Base-by-base conservation (phyloP, 1,284 basidiomycete species). In the Ceratobasidium sp. region DNA sequence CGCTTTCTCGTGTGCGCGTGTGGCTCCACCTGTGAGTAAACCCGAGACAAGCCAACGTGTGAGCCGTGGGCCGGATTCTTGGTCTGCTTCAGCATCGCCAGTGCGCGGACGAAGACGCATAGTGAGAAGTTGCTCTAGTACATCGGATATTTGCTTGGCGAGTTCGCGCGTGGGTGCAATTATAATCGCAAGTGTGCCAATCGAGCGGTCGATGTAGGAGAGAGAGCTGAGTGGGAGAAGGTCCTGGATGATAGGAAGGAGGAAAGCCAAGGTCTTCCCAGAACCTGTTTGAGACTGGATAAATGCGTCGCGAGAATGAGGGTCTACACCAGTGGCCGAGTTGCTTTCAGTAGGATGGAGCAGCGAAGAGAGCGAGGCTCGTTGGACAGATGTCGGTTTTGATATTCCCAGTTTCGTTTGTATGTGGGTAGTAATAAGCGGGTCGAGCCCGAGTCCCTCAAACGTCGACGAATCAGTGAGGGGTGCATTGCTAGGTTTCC, bases 281-380 rank as follows among this genome's bases (percentile, higher is more conserved):
- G 97, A 99, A 86, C 96, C 95, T 66, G 98, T 99, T 84, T 99
- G 97, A 75, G 97, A 98, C 74, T 99, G 96, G 79, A 97, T 98
- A 80, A 99, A 98, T 78, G 99, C 90, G 82, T 99, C 97, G 64
- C 97, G 88, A 80, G 83, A 83, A 41, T 24, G 33, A 24, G 80
- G 79, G 15, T 22, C 31, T 17, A 31, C 54, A 17, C 36, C n/a
- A 47, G 41, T 64, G 62, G 24, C 41, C 64, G 83, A 83, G 44
- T 84, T 84, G 59, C 83, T 79, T 0, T 86, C 82, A 2, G 83
- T 75, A 1, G 83, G 80, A 14, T 85, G 84, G 1, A 96, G 85
- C 57, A 98, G 87, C 51, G 90, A 86, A 4, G 95, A 91, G 24
- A 99, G 85, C 1, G 93, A 89, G 9, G 91, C 89, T 76, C 93